These are phyloP conservation scores for Gossypium aridum DNA, from an alignment of 441 rosid species.

Conservation along the genomic window DNA sequence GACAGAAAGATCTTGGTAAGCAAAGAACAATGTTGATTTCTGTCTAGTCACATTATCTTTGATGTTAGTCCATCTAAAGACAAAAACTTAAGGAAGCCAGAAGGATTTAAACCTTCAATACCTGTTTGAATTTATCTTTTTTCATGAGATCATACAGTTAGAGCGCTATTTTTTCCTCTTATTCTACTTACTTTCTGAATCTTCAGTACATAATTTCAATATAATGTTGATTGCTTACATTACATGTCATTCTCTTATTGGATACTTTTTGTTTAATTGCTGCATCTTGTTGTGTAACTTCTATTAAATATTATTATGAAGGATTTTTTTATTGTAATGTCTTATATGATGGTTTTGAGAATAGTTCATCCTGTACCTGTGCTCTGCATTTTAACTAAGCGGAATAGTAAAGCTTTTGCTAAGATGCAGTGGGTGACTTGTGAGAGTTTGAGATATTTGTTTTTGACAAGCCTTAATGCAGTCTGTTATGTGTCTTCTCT, in stretches of 20 bases:
- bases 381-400: neutral
- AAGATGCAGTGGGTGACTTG: conserved; percentile 7
- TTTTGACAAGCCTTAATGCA: neutral
- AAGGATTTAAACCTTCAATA: conserved; percentile 8
- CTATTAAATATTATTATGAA: neutral
- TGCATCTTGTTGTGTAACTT: conserved; percentile 2
- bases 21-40: neutral
- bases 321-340: neutral
- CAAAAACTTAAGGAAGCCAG: neutral
- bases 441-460: neutral
- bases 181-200: conserved; percentile 9
- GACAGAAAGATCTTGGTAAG: conserved; percentile 1
- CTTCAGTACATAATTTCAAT: neutral
- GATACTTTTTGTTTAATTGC: neutral
- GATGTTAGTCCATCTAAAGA: neutral
- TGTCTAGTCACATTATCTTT: neutral
- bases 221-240: neutral
- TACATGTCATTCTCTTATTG: conserved; percentile 3
- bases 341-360: neutral
- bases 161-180: conserved; percentile 1
- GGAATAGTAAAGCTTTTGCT: neutral
- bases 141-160: neutral
- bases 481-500: neutral
- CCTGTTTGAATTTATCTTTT: neutral
- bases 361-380: neutral